These are phyloP conservation scores for Aspergillus bertholletiae DNA, from an alignment of 495 filamentous ascomycete species.

Conservation along the genomic window DNA sequence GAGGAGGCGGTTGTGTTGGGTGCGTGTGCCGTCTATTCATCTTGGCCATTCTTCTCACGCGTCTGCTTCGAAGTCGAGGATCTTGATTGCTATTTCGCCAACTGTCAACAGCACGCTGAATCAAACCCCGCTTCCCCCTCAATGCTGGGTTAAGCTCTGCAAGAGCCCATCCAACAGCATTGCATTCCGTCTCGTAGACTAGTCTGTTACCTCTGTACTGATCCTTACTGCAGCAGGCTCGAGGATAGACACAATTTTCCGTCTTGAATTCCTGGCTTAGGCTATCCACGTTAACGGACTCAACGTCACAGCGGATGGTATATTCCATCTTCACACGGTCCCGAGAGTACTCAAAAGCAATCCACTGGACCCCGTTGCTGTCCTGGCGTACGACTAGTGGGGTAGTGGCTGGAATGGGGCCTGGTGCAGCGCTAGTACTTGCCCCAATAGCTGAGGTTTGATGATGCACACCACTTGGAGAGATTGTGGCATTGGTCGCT, in stretches of 20 bases:
- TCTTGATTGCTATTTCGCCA: slow-evolving; percentile 99
- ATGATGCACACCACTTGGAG: slow-evolving; percentile 49
- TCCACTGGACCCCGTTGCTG: slow-evolving; percentile 97
- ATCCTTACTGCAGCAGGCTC: slow-evolving; percentile 92
- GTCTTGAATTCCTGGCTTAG: slow-evolving; percentile 88
- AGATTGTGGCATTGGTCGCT: slow-evolving; percentile 49
- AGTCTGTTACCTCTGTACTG: slow-evolving; percentile 93
- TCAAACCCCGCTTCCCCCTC: slow-evolving; percentile 88
- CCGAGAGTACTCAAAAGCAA: slow-evolving; percentile 96
- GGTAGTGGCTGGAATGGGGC: slow-evolving; percentile 96
- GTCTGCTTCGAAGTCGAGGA: slow-evolving; percentile 78
- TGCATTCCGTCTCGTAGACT: slow-evolving; percentile 97
- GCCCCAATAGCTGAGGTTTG: slow-evolving; percentile 39
- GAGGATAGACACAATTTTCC: slow-evolving; percentile 96
- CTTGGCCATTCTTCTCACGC: slow-evolving; percentile 93
- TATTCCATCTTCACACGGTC: slow-evolving; percentile 99
- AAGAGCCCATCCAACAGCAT: slow-evolving; percentile 94
- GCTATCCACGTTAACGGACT: slow-evolving; percentile 87
- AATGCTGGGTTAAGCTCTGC: slow-evolving; percentile 89
- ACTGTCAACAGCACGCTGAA: slow-evolving; percentile 95
- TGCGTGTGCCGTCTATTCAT: slow-evolving; percentile 70
- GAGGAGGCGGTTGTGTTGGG: slow-evolving; percentile 38
- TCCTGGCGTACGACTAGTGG: slow-evolving; percentile 93
- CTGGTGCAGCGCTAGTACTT: slow-evolving; percentile 91
- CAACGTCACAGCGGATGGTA: slow-evolving; percentile 95